A percentile compares a stretch with the other conserved stretches of the same genome.
Evolutionary conservation across 345 rosid species (phyloP).

Genomic region (Erysimum cheiranthoides): DNA sequence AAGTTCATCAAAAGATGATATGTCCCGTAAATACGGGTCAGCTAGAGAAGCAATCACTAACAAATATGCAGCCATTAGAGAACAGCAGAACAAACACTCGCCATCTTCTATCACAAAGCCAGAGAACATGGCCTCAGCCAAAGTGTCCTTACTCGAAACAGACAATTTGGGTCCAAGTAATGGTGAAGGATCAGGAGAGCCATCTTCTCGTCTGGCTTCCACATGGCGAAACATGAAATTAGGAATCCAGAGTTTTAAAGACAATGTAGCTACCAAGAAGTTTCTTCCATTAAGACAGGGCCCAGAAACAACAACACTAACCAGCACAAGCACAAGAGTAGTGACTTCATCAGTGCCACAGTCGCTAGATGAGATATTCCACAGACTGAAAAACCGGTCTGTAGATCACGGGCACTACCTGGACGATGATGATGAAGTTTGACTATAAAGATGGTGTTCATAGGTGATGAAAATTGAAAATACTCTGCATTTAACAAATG

Average conservation of each 20-base stretch:
- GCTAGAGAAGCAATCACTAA: conserved; percentile 83
- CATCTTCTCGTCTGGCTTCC: conserved; percentile 64
- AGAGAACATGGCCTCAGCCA: conserved; percentile 66
- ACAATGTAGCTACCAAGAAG: conserved; percentile 69
- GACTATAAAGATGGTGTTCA: conserved; percentile 28
- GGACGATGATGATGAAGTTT: conserved; percentile 53
- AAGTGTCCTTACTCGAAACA: conserved; percentile 76
- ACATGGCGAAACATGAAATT: conserved; percentile 90
- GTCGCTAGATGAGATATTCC: conserved; percentile 86
- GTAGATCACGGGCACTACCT: conserved; percentile 45
- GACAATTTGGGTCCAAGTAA: conserved; percentile 45
- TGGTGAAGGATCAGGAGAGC: conserved; percentile 36
- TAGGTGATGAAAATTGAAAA: neutral
- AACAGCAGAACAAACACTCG: conserved; percentile 55
- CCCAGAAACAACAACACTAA: conserved; percentile 53
- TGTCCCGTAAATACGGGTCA: conserved; percentile 62
- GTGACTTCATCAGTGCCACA: conserved; percentile 53
- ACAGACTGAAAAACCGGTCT: conserved; percentile 79
- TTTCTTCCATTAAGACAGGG: conserved; percentile 70
- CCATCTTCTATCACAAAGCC: conserved; percentile 60
- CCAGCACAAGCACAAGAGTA: conserved; percentile 20
- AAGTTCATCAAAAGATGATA: conserved; percentile 64
- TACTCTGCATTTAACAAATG: conserved; percentile 1
- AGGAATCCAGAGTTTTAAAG: conserved; percentile 85
- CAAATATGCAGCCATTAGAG: conserved; percentile 88